Base-by-base conservation (phyloP, 2,329 filamentous ascomycete genomes). In the Trichoderma polysporum region DNA sequence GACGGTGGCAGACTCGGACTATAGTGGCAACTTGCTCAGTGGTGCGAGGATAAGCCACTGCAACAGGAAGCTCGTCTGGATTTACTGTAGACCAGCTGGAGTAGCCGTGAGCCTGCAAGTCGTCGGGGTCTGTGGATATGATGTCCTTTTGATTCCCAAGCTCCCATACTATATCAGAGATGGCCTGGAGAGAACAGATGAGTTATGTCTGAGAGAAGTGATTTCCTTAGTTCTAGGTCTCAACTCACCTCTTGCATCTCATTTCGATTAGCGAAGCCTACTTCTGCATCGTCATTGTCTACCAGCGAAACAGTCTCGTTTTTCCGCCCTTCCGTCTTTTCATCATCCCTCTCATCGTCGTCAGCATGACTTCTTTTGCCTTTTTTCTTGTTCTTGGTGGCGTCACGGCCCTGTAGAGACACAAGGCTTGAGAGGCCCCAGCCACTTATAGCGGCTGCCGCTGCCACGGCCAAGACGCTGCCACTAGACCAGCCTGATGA, bases 1-100 rank as follows among this genome's bases (percentile, higher is more conserved):
- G 90, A 76, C 90, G 90, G 79, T 91, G 84, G 79, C 93, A 97
- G 64, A 94, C 83, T 70, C 89, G 83, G 2, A 85, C 86, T 68
- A 90, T 86, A 41, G 77, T 74, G 1, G 87, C 83, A 25, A 90
- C 88, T 68, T 90, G 83, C 66, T 84, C 81, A 1, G 88, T 90
- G 10, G 80, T 84, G 53, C 85, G 84, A 2, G 88, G 88, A 71
- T 90, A 90, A 1, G 85, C 86, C 37, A 90, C 88, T 1, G 88
- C 88, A 8, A 90, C 86, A 0, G 88, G 88, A 15, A 89, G 80
- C 2, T 79, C 79, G 29, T 88, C 85, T 0, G 86, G 83, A 73
- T 90, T 90, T 19, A 81, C 82, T 0, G 86, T 85, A 2, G 87
- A 89, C 88, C 88, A 90, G 72, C 88, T 86, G 2, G 88, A 90